phyloP scores from a whole-genome alignment of 2,329 filamentous ascomycete species.

The Diplodia seriata region DNA sequence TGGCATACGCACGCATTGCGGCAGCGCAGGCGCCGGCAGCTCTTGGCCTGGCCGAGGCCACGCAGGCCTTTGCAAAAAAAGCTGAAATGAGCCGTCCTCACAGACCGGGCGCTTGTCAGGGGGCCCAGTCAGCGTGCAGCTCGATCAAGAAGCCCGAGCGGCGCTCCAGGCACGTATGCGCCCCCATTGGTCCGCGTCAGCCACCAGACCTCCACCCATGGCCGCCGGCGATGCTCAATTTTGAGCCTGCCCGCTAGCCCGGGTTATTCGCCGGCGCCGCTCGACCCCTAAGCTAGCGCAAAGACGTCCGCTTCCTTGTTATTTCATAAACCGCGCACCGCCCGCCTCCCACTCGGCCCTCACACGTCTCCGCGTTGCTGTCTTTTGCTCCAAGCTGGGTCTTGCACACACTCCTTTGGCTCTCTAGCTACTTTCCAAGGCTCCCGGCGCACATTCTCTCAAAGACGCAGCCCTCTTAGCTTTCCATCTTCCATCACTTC shows the following conservation, averaged over 20 bases:
- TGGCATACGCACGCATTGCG: constrained; percentile 13
- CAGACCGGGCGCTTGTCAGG: constrained; percentile 32
- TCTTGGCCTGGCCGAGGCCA: constrained; percentile 24
- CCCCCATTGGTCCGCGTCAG: constrained; percentile 31
- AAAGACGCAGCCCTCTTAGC: constrained; percentile 1
- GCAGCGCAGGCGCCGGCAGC: constrained; percentile 2
- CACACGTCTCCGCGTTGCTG: constrained; percentile 33
- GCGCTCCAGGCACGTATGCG: constrained; percentile 33
- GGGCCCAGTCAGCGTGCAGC: constrained; percentile 31
- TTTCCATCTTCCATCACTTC: neutral
- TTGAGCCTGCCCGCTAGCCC: constrained; percentile 37
- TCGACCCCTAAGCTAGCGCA: constrained; percentile 35
- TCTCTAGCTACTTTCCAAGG: constrained; percentile 52
- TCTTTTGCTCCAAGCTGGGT: constrained; percentile 46
- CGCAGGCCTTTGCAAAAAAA: constrained; percentile 24
- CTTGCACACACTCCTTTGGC: constrained; percentile 47
- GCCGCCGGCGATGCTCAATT: constrained; percentile 35
- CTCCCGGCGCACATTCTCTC: constrained; percentile 49
- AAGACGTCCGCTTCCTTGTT: constrained; percentile 30
- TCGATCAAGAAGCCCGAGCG: constrained; percentile 30
- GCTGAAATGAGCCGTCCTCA: constrained; percentile 32
- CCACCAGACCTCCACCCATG: constrained; percentile 30
- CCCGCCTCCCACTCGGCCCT: constrained; percentile 38
- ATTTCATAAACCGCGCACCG: constrained; percentile 48
- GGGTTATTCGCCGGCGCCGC: constrained; percentile 45